These are phyloP conservation scores for Seiridium unicorne DNA, from an alignment of 2,329 filamentous ascomycete genomes.

Conservation along the genomic window DNA sequence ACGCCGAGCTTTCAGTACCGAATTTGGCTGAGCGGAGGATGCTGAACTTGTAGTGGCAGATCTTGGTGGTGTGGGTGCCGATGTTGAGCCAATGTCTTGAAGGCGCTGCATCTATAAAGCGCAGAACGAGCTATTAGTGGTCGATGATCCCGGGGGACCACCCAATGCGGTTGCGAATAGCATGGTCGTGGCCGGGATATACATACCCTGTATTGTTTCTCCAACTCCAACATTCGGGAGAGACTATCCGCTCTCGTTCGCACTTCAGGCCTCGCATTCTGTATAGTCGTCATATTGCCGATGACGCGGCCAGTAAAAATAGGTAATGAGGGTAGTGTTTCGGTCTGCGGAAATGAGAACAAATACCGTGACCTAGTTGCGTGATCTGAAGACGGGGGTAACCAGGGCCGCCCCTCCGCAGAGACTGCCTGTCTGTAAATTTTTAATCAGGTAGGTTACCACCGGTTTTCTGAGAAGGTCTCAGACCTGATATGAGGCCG, in stretches of 20 bases:
- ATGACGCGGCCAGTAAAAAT: slow-evolving; percentile 7
- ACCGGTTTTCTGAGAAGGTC: neutral
- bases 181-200: slow-evolving; percentile 22
- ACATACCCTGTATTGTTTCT: slow-evolving; percentile 57
- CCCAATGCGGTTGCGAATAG: slow-evolving; percentile 2
- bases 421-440: neutral
- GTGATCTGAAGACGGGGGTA: slow-evolving; percentile 5
- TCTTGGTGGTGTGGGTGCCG: slow-evolving; percentile 23
- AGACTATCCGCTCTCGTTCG: slow-evolving; percentile 45
- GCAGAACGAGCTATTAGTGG: slow-evolving; percentile 24
- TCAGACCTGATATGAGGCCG: neutral
- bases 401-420: slow-evolving; percentile 6
- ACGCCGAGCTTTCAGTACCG: slow-evolving; percentile 28
- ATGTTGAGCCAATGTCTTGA: slow-evolving; percentile 26
- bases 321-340: slow-evolving; percentile 5
- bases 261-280: slow-evolving; percentile 21
- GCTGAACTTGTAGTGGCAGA: slow-evolving; percentile 25
- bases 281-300: slow-evolving; percentile 28
- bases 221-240: slow-evolving; percentile 58
- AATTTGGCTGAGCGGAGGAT: slow-evolving; percentile 22
- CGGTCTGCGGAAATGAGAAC: neutral
- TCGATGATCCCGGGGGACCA: slow-evolving; percentile 22
- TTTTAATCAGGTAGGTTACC: neutral
- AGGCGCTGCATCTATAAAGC: slow-evolving; percentile 35
- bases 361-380: neutral